A percentile compares a stretch with the other conserved stretches of the same genome.
phyloP scores from a whole-genome alignment of 352 stramenopile species.

The Phytophthora sp. region DNA sequence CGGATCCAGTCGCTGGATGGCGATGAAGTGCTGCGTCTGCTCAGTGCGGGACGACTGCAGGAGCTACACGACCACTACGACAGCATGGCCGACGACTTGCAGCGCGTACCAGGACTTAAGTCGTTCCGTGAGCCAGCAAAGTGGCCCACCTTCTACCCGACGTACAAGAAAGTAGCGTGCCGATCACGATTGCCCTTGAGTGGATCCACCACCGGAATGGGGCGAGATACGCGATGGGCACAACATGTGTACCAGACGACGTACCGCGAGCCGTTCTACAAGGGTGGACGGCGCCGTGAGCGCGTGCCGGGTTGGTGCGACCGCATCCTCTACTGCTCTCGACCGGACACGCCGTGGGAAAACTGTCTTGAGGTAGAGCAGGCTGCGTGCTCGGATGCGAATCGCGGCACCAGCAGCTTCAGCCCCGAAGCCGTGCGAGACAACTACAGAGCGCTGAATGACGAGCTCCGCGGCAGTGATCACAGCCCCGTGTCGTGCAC shows the following conservation, averaged over 20 bases:
- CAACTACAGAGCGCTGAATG: slow-evolving; percentile 72
- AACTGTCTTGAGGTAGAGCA: slow-evolving; percentile 48
- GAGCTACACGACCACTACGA: slow-evolving; percentile 78
- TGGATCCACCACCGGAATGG: slow-evolving; percentile 30
- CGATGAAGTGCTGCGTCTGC: slow-evolving; percentile 50
- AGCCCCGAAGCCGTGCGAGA: slow-evolving; percentile 33
- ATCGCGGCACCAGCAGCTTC: slow-evolving; percentile 22
- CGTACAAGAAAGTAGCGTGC: slow-evolving; percentile 75
- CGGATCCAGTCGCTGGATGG: slow-evolving; percentile 58
- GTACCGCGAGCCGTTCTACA: slow-evolving; percentile 78
- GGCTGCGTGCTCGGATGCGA: slow-evolving; percentile 30
- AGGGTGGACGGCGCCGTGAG: slow-evolving; percentile 65
- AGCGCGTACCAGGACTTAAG: slow-evolving; percentile 39
- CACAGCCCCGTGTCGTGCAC: slow-evolving; percentile 71
- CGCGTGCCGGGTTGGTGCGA: slow-evolving; percentile 76
- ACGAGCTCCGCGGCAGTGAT: slow-evolving; percentile 63
- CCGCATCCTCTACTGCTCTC: slow-evolving; percentile 66
- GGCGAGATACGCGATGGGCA: slow-evolving; percentile 51
- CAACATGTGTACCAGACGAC: slow-evolving; percentile 56
- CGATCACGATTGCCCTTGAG: slow-evolving; percentile 38
- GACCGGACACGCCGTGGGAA: slow-evolving; percentile 8
- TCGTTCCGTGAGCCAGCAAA: slow-evolving; percentile 62
- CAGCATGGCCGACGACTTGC: slow-evolving; percentile 64
- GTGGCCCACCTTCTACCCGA: slow-evolving; percentile 77
- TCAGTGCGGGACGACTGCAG: slow-evolving; percentile 47